phyloP scores from a whole-genome alignment of 225 moss, liverwort and hornwort species.

The Straminergon stramineum region DNA sequence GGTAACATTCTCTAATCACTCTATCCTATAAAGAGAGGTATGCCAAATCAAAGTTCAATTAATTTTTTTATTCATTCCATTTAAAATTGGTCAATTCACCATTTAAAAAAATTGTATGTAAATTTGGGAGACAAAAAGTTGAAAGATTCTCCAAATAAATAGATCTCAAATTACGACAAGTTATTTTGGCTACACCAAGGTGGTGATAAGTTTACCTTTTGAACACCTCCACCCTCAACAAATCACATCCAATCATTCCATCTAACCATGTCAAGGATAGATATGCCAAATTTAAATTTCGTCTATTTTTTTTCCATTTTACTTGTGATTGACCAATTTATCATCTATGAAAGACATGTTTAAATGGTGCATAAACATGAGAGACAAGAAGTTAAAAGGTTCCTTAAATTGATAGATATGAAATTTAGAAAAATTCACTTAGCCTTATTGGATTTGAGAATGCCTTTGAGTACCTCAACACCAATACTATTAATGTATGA shows the following conservation, averaged over 20 bases:
- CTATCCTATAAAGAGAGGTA: not conserved
- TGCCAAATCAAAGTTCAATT: not conserved
- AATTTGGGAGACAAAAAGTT: not conserved
- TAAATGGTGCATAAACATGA: no score
- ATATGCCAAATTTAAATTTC: no score
- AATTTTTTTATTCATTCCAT: not conserved
- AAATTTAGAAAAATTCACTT: not conserved
- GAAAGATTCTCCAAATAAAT: not conserved
- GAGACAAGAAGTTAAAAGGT: not conserved
- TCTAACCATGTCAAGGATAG: not conserved
- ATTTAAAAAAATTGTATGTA: not conserved
- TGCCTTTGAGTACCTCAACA: not conserved
- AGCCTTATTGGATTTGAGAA: accelerated
- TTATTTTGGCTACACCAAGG: accelerated
- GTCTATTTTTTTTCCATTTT: not conserved
- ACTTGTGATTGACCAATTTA: not conserved
- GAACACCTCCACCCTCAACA: not conserved
- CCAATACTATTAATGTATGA: not conserved
- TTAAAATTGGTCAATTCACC: not conserved
- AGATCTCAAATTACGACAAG: not conserved
- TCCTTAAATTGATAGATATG: not conserved
- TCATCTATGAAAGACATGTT: not conserved
- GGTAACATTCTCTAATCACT: not conserved
- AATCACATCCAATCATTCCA: not conserved
- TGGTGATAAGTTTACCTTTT: not conserved